Conservation (phyloP, 2,329 filamentous ascomycete genomes). For the Penicillium olsonii region DNA sequence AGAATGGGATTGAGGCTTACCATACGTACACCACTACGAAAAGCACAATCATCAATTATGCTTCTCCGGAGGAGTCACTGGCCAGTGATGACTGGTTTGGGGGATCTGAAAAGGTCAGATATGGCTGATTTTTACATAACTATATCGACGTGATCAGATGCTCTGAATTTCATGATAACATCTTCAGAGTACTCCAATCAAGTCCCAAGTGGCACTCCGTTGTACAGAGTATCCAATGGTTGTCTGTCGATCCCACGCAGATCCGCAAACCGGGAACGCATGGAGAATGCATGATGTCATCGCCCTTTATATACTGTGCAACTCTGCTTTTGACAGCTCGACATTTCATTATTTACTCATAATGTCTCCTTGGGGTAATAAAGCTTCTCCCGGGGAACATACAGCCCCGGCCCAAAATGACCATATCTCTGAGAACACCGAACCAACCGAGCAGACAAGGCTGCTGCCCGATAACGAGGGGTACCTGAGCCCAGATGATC, state of each 20-base stretch:
- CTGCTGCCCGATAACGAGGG: slow-evolving; percentile 17
- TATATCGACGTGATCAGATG: too few relatives aligned
- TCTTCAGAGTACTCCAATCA: too few relatives aligned
- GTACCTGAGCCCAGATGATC: slow-evolving; percentile 25
- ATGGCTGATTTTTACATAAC: slow-evolving; percentile 55
- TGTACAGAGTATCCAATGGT: too few relatives aligned
- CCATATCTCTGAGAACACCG: slow-evolving; percentile 8
- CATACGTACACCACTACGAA: slow-evolving; percentile 54
- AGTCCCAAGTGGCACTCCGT: too few relatives aligned
- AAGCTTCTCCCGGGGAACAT: slow-evolving; percentile 6
- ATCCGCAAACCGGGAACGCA: neutral
- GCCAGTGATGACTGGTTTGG: slow-evolving; percentile 62
- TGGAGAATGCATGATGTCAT: slow-evolving; percentile 12
- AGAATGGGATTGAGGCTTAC: slow-evolving; percentile 69
- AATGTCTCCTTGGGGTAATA: slow-evolving; percentile 19
- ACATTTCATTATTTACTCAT: neutral
- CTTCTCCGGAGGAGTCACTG: slow-evolving; percentile 15
- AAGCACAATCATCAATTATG: slow-evolving; percentile 61
- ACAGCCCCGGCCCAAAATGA: neutral
- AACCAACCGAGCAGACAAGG: slow-evolving; percentile 31
- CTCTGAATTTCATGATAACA: too few relatives aligned
- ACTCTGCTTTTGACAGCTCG: neutral
- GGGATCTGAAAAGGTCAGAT: slow-evolving; percentile 57
- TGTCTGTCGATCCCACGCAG: too few relatives aligned
- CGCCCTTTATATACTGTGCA: neutral